These are phyloP conservation scores for Mucor circinelloides DNA, from an alignment of 371 early-diverging fungal genomes.

Conservation along the genomic window DNA sequence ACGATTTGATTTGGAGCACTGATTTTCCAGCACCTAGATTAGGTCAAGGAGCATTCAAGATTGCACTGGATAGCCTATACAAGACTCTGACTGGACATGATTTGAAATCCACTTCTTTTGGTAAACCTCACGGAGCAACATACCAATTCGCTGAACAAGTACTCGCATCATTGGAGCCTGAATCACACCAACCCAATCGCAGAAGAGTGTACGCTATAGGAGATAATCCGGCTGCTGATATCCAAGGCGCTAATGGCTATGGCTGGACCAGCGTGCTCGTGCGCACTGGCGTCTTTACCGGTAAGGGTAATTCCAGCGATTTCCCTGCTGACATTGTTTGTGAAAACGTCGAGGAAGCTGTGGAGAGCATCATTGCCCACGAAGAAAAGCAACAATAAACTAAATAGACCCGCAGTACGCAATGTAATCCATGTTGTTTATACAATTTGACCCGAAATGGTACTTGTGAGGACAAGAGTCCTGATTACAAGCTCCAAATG, in stretches of 20 bases:
- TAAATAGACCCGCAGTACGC: background rate
- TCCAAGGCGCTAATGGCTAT: slow-evolving; percentile 79
- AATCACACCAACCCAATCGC: background rate
- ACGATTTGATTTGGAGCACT: slow-evolving; percentile 79
- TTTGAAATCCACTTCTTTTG: slow-evolving; percentile 73
- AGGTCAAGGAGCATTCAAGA: slow-evolving; percentile 82
- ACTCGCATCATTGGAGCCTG: slow-evolving; percentile 34
- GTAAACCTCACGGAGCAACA: slow-evolving; percentile 81
- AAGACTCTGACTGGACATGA: slow-evolving; percentile 36
- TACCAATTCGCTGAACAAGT: slow-evolving; percentile 73
- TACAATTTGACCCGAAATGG: too few relatives aligned
- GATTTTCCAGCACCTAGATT: slow-evolving; percentile 78
- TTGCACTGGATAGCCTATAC: slow-evolving; percentile 63
- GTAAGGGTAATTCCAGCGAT: slow-evolving; percentile 53
- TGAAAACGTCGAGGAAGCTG: slow-evolving; percentile 80
- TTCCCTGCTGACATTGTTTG: slow-evolving; percentile 64
- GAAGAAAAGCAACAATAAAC: slow-evolving; percentile 20
- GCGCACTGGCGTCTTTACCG: slow-evolving; percentile 79
- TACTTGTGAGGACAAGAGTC: too few relatives aligned
- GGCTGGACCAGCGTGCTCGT: slow-evolving; percentile 86
- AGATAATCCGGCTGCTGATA: slow-evolving; percentile 78
- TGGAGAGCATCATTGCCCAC: slow-evolving; percentile 53
- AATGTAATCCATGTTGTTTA: background rate
- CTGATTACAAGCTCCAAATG: too few relatives aligned
- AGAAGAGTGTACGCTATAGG: slow-evolving; percentile 68